These are phyloP conservation scores for Nigrospora osmanthi DNA, from an alignment of 2,329 filamentous ascomycete genomes.

Conservation along the genomic window DNA sequence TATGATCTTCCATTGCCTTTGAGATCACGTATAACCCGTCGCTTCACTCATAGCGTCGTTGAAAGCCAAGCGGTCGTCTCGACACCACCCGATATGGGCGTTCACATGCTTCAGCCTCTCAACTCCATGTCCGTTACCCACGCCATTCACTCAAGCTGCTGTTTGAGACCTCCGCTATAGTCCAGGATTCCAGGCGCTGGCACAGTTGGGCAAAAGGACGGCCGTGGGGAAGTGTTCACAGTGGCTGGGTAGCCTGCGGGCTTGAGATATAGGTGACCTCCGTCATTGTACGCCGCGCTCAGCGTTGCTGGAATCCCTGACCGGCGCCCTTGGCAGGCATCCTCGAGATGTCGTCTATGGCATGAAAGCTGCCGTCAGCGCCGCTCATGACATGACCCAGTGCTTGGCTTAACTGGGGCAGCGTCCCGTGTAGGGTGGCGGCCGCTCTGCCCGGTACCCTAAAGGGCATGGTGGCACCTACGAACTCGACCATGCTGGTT, in stretches of 20 bases:
- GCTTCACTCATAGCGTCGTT: too few species aligned
- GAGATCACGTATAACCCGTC: too few species aligned
- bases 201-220: constrained; percentile 31
- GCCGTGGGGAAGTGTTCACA: constrained; percentile 46
- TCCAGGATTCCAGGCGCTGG: background rate
- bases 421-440: constrained; percentile 44
- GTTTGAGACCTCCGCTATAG: too few species aligned
- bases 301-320: too few species aligned
- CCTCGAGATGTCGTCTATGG: constrained; percentile 56
- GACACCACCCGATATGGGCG: too few species aligned
- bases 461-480: constrained; percentile 61
- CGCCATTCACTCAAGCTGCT: too few species aligned
- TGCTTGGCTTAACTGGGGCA: constrained; percentile 49
- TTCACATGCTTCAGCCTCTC: too few species aligned
- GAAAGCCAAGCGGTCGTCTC: too few species aligned
- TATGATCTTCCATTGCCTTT: too few species aligned
- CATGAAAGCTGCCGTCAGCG: constrained; percentile 44
- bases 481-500: constrained; percentile 48
- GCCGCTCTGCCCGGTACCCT: constrained; percentile 43
- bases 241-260: constrained; percentile 50
- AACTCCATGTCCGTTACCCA: too few species aligned
- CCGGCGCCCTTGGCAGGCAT: too few species aligned
- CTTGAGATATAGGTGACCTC: constrained; percentile 58
- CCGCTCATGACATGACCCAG: constrained; percentile 51
- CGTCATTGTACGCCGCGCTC: too few species aligned